phyloP scores from a whole-genome alignment of 306 rosid species.

The Prunus salicina region DNA sequence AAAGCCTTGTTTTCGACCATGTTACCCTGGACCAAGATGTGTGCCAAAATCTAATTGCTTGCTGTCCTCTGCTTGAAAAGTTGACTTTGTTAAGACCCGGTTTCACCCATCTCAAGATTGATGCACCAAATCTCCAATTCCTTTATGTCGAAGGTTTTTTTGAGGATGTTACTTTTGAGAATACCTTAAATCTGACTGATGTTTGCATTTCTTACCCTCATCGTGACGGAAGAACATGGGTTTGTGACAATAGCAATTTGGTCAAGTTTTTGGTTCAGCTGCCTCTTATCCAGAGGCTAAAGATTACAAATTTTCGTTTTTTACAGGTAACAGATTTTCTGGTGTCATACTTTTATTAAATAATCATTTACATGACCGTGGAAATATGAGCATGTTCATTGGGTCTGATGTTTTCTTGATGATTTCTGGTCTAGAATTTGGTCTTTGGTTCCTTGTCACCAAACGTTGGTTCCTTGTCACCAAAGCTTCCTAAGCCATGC shows the following conservation, averaged over 20 bases:
- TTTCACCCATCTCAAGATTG: neutral
- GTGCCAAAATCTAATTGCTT: neutral
- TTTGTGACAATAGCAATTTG: constrained; percentile 38
- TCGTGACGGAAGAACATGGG: constrained; percentile 15
- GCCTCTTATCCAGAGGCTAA: constrained; percentile 36
- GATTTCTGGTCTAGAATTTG: constrained; percentile 11
- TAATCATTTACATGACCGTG: neutral
- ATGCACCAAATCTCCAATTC: constrained; percentile 18
- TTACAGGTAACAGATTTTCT: constrained; percentile 34
- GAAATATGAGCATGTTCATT: neutral
- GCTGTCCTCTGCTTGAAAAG: neutral
- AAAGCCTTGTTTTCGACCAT: constrained; percentile 31
- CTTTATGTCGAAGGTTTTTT: constrained; percentile 33
- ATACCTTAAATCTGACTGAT: constrained; percentile 40
- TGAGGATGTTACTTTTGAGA: constrained; percentile 33
- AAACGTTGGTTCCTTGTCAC: constrained; percentile 31
- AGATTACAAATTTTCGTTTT: neutral
- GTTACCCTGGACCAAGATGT: constrained; percentile 46
- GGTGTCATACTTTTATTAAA: neutral
- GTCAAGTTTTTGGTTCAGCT: constrained; percentile 42
- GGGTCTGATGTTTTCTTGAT: neutral
- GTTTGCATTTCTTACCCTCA: constrained; percentile 33
- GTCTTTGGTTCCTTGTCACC: constrained; percentile 35
- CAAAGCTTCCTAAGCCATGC: constrained; percentile 33
- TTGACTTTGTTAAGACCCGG: fast-evolving